These are phyloP conservation scores for Cladosporium velox DNA, from an alignment of 2,329 filamentous ascomycete genomes.

Conservation along the genomic window DNA sequence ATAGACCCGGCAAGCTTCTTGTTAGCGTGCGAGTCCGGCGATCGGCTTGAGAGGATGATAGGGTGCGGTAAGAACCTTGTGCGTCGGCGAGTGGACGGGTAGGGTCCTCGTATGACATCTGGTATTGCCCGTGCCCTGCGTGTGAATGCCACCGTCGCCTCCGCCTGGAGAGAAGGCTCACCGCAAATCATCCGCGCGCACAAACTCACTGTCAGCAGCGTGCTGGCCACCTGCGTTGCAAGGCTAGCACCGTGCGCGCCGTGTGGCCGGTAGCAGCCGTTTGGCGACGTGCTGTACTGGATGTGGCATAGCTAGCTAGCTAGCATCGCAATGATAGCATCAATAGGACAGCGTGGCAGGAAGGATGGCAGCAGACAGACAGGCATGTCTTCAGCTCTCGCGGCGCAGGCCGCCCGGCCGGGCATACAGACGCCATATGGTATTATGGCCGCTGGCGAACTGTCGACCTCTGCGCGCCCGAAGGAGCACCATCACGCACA, in stretches of 20 bases:
- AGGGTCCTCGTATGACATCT: slow-evolving; percentile 22
- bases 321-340: background rate
- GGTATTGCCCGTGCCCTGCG: slow-evolving; percentile 16
- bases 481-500: slow-evolving; percentile 7
- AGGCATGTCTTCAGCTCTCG: slow-evolving; percentile 12
- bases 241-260: slow-evolving; percentile 12
- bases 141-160: slow-evolving; percentile 20
- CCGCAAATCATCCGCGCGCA: slow-evolving; percentile 15
- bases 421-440: background rate
- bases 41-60: slow-evolving; percentile 18
- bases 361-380: background rate
- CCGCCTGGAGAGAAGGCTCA: slow-evolving; percentile 8
- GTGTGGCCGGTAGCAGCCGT: slow-evolving; percentile 4
- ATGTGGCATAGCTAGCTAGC: background rate
- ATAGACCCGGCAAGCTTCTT: slow-evolving; percentile 21
- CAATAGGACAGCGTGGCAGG: background rate
- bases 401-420: slow-evolving; percentile 1
- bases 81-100: slow-evolving; percentile 16
- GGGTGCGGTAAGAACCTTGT: slow-evolving; percentile 21
- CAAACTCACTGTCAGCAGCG: slow-evolving; percentile 12
- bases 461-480: slow-evolving; percentile 2
- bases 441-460: background rate
- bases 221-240: background rate
- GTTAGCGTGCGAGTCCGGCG: slow-evolving; percentile 18
- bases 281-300: background rate